These are phyloP conservation scores for Ogataea hybrid DNA, from an alignment of 1,139 yeast species.

Conservation along the genomic window DNA sequence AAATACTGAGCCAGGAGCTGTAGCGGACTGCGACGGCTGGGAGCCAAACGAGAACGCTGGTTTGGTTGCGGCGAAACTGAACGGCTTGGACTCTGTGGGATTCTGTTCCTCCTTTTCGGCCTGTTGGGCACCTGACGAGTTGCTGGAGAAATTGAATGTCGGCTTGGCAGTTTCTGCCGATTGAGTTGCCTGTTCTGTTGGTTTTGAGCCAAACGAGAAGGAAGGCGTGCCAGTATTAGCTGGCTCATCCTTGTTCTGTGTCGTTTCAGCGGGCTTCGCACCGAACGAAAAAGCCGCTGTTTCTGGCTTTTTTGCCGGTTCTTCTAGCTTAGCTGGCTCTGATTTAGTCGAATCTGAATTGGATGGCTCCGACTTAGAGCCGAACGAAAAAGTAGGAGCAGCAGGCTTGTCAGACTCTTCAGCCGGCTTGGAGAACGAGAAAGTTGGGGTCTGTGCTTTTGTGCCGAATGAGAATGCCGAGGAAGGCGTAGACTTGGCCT, in stretches of 20 bases:
- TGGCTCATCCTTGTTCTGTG: no score
- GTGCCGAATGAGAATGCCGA: constrained; percentile 15
- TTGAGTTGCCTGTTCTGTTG: neutral
- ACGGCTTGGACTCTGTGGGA: constrained; percentile 8
- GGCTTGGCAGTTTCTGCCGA: neutral
- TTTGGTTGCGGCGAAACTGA: neutral
- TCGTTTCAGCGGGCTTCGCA: neutral
- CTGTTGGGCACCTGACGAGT: constrained; percentile 5
- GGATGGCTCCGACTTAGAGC: neutral
- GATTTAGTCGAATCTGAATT: neutral
- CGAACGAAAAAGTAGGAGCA: constrained; percentile 10
- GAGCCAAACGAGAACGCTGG: constrained; percentile 11
- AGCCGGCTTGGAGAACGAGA: constrained; percentile 4
- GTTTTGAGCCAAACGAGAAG: neutral
- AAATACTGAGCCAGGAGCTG: constrained; percentile 1
- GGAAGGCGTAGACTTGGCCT: neutral
- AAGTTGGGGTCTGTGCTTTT: constrained; percentile 3
- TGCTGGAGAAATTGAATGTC: neutral
- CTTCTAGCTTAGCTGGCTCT: neutral
- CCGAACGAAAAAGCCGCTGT: neutral
- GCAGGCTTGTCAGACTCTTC: constrained; percentile 1
- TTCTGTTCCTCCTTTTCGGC: neutral
- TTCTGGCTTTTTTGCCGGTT: neutral
- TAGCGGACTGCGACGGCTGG: neutral
- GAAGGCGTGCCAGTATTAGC: neutral